A percentile compares a stretch with the other conserved stretches of the same genome.
Evolutionary conservation across 768 basidiomycete species (phyloP).

Genomic region (Rhodotorula babjevae): DNA sequence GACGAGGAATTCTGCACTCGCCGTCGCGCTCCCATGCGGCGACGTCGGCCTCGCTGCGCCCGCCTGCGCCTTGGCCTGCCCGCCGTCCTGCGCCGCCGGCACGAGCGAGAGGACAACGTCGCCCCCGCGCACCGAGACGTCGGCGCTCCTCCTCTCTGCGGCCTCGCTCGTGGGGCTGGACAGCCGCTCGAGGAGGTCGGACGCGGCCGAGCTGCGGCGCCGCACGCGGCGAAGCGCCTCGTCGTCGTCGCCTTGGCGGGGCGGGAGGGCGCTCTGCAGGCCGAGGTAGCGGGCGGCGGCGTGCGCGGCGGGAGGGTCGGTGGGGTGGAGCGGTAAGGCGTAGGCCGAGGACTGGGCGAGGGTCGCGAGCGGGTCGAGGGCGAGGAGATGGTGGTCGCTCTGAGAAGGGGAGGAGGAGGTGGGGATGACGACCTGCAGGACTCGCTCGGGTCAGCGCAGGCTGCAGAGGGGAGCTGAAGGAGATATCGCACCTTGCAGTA

Average conservation of each 20-base stretch:
- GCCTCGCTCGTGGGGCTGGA: not conserved
- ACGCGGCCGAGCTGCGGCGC: not conserved
- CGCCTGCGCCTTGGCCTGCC: not conserved
- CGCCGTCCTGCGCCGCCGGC: no score
- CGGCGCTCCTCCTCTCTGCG: not conserved
- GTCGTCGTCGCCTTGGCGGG: not conserved
- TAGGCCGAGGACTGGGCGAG: not conserved
- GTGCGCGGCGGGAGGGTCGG: not conserved
- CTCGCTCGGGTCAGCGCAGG: not conserved
- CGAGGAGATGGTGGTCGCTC: not conserved
- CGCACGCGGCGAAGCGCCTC: not conserved
- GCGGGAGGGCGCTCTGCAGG: not conserved
- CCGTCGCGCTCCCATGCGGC: not conserved
- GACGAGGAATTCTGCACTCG: constrained; percentile 17
- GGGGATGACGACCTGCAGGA: constrained; percentile 1
- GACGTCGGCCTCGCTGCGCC: not conserved
- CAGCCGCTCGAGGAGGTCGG: not conserved
- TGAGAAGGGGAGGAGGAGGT: not conserved
- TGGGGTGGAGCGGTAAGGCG: not conserved
- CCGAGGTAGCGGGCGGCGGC: not conserved
- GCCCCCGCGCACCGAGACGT: not conserved
- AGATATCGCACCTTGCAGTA: constrained; percentile 32
- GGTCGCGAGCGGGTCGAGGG: not conserved
- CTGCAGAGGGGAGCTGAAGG: no score
- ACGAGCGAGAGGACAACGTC: not conserved